Percentiles rank a stretch among this genome's conserved stretches.
These are phyloP conservation scores for Backusella westeae DNA, from an alignment of 192 early-diverging fungal genomes.

Conservation along the genomic window DNA sequence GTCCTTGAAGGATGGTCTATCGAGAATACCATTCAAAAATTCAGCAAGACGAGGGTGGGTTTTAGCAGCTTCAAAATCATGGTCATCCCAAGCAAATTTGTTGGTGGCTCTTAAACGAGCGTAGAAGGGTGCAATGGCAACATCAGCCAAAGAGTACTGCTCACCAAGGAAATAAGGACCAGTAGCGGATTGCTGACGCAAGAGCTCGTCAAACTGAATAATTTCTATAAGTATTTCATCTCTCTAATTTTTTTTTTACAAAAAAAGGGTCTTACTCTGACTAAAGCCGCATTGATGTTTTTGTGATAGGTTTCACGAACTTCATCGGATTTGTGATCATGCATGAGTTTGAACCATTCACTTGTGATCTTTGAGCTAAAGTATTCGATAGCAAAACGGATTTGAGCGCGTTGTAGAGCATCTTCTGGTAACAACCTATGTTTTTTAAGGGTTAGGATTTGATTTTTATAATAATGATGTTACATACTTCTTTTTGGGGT, in stretches of 20 bases:
- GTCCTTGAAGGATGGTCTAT: too few species aligned
- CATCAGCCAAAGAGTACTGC: too few species aligned
- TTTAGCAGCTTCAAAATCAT: too few species aligned
- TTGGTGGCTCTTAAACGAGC: too few species aligned
- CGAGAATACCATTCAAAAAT: too few species aligned
- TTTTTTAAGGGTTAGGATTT: neutral
- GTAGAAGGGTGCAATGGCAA: too few species aligned
- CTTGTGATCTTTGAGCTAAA: slow-evolving; percentile 25
- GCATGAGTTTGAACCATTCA: slow-evolving; percentile 27
- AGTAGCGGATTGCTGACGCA: slow-evolving; percentile 22
- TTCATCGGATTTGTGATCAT: slow-evolving; percentile 18
- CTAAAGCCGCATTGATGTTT: slow-evolving; percentile 23
- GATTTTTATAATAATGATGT: too few species aligned
- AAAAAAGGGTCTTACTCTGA: slow-evolving; percentile 16
- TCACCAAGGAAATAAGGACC: slow-evolving; percentile 39
- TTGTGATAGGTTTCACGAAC: slow-evolving; percentile 20
- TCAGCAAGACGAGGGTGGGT: too few species aligned
- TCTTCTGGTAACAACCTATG: slow-evolving; percentile 42
- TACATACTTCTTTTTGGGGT: slow-evolving; percentile 50
- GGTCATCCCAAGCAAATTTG: too few species aligned
- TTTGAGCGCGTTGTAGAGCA: slow-evolving; percentile 40
- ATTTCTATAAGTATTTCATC: neutral
- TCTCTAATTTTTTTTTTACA: too few species aligned
- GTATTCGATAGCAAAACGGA: slow-evolving; percentile 46
- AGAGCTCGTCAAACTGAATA: slow-evolving; percentile 37